Base-by-base conservation (phyloP, 2,329 filamentous ascomycete species). In the Cucurbitaria berberidis region DNA sequence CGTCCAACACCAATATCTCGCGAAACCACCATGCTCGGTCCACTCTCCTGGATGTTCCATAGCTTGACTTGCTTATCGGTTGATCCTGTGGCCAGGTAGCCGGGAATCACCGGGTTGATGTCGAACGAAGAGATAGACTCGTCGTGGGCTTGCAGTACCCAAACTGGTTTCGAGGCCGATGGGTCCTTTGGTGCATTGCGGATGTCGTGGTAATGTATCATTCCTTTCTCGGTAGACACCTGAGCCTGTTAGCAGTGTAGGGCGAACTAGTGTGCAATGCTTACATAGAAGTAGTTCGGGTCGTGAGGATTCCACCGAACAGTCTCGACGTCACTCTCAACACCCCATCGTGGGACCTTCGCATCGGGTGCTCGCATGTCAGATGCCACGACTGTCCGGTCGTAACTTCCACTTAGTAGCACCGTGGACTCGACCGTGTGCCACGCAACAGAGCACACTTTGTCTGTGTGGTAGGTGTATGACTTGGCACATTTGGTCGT, bases 361-460 rank as follows among this genome's bases (percentile, higher is more conserved):
- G 90, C 88, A 48, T 93, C 90, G 13, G 93, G 92, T 19, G 93
- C 90, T 62, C 95, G 86, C 93, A 99, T 97, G 73, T 99, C 95
- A 3, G 91, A 90, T n/a, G 91, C 92, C 8, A 96, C 91, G 9
- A 96, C 84, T 3, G 93, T 98, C 60, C 92, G 87, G 76, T 99
- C 95, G 78, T 98, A 99, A 72, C 91, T 96, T 56, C 95, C 95
- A 68, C 89, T 96, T 54, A 99, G 83, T 21, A 99, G 83, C 18
- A 96, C 86, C 0, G 95, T 97, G 2, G 93, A 87, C 75, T 97
- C 90, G 38, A 83, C 84, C 0, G 90, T 84, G 80, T 98, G 91
- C 95, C 96, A 99, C 62, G 93, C 89, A 51, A 99, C 80, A 19
- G 93, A 91, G 83, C 93, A 99, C 62, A 98, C 93, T 80, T 99